These are phyloP conservation scores for Yamadazyma atmosphaerica DNA, from an alignment of 1,139 yeast genomes.

Conservation along the genomic window DNA sequence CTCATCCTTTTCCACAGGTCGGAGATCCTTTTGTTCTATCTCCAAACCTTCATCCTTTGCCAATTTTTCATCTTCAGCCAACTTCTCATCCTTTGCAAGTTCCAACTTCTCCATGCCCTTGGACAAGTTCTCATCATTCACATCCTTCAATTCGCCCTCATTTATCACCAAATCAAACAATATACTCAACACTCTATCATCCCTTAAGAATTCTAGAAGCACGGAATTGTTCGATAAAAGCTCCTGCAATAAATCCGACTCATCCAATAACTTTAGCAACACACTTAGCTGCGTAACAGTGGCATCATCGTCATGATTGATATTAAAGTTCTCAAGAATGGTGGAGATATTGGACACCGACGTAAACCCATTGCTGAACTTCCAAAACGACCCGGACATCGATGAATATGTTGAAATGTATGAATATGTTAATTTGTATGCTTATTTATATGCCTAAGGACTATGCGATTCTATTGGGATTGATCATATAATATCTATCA, in stretches of 20 bases:
- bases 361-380: slow-evolving; percentile 81
- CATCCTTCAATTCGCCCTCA: slow-evolving; percentile 26
- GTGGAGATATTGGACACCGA: slow-evolving; percentile 74
- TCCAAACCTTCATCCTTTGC: background rate
- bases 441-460: no score
- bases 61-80: slow-evolving; percentile 4
- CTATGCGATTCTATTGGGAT: no score
- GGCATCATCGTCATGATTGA: slow-evolving; percentile 28
- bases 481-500: no score
- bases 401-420: background rate
- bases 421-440: no score
- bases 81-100: slow-evolving; percentile 9
- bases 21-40: no score
- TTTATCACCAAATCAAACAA: slow-evolving; percentile 69
- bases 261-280: slow-evolving; percentile 74
- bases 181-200: slow-evolving; percentile 63
- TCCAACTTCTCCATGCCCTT: slow-evolving; percentile 8
- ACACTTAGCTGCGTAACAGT: slow-evolving; percentile 18
- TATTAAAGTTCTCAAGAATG: slow-evolving; percentile 57
- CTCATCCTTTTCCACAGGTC: background rate
- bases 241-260: slow-evolving; percentile 83
- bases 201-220: slow-evolving; percentile 77
- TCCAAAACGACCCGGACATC: slow-evolving; percentile 92
- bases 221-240: slow-evolving; percentile 79
- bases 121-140: slow-evolving; percentile 1